Percentiles rank a stretch among this genome's conserved stretches.
These are phyloP conservation scores for Panicum virgatum DNA, from an alignment of 202 grass and related monocot species.

Conservation along the genomic window DNA sequence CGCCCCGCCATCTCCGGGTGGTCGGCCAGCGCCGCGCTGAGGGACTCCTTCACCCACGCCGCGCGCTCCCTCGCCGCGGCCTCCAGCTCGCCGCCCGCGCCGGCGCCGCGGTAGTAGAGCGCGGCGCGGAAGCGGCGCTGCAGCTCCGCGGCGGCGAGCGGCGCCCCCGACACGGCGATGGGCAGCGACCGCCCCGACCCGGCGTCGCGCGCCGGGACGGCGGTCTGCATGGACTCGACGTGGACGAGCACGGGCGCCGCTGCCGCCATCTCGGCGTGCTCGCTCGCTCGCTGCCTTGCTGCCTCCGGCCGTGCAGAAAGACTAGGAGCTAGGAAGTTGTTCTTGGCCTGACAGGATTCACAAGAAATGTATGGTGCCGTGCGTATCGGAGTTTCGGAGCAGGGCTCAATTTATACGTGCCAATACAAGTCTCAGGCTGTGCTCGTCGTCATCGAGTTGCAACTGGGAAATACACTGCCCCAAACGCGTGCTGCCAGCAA, in stretches of 20 bases:
- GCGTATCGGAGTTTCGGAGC: not conserved
- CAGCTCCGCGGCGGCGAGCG: constrained; percentile 31
- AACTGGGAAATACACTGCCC: not conserved
- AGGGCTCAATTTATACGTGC: not conserved
- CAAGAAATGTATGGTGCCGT: not conserved
- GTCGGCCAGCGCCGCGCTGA: constrained; percentile 54
- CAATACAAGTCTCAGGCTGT: not conserved
- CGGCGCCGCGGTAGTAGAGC: constrained; percentile 59
- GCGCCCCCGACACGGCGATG: constrained; percentile 25
- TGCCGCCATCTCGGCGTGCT: not conserved
- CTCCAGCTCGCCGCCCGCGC: not conserved
- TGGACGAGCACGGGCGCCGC: constrained; percentile 33
- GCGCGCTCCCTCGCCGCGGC: constrained; percentile 48
- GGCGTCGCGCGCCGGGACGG: constrained; percentile 41
- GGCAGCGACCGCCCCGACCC: constrained; percentile 34
- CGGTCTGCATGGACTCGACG: constrained; percentile 71
- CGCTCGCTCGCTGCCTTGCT: not conserved
- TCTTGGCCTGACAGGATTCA: not conserved
- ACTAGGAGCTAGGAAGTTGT: not conserved
- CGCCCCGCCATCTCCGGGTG: constrained; percentile 68
- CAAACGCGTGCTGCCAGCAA: no score
- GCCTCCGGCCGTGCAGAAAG: not conserved
- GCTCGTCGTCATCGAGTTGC: not conserved
- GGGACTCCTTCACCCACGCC: constrained; percentile 69
- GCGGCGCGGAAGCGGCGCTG: constrained; percentile 56